Percentiles rank a stretch among this genome's conserved stretches.
Conservation (phyloP, 2,329 filamentous ascomycete species). For the Fusarium anthophilum region DNA sequence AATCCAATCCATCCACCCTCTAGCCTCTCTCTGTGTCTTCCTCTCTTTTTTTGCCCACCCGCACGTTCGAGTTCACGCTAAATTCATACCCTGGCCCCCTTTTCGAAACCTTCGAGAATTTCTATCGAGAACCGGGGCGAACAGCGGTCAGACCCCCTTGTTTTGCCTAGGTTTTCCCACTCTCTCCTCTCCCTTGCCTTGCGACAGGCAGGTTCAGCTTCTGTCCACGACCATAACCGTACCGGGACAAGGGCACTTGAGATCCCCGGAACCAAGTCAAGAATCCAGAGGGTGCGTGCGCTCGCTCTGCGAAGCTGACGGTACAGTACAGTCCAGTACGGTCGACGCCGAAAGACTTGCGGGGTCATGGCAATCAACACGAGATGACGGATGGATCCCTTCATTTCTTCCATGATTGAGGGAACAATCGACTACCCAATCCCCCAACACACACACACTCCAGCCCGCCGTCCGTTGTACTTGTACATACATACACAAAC, state of each 20-base stretch:
- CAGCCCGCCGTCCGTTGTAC: slow-evolving; percentile 15
- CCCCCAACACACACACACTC: background rate
- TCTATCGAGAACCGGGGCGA: slow-evolving; percentile 41
- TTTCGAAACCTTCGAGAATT: slow-evolving; percentile 47
- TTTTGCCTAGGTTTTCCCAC: slow-evolving; percentile 4
- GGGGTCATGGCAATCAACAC: slow-evolving; percentile 44
- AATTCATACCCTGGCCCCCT: slow-evolving; percentile 38
- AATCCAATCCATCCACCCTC: background rate
- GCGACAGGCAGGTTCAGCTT: slow-evolving; percentile 30
- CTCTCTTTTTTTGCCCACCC: slow-evolving; percentile 9
- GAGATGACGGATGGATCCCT: slow-evolving; percentile 45
- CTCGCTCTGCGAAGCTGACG: slow-evolving; percentile 22
- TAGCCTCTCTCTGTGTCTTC: background rate
- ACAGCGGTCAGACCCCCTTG: slow-evolving; percentile 43
- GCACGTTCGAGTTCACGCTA: slow-evolving; percentile 37
- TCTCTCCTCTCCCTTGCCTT: slow-evolving; percentile 16
- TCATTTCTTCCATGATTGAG: slow-evolving; percentile 35
- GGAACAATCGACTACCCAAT: background rate
- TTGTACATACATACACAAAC: background rate
- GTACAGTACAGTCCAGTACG: slow-evolving; percentile 40
- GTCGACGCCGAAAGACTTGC: slow-evolving; percentile 40
- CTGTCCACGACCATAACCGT: slow-evolving; percentile 4
- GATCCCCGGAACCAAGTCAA: slow-evolving; percentile 29
- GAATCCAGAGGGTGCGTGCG: slow-evolving; percentile 3
- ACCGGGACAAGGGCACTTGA: slow-evolving; percentile 28